A percentile compares a stretch with the other conserved stretches of the same genome.
Conservation (phyloP, 2,329 filamentous ascomycete species). For the Thielaviopsis punctulata region DNA sequence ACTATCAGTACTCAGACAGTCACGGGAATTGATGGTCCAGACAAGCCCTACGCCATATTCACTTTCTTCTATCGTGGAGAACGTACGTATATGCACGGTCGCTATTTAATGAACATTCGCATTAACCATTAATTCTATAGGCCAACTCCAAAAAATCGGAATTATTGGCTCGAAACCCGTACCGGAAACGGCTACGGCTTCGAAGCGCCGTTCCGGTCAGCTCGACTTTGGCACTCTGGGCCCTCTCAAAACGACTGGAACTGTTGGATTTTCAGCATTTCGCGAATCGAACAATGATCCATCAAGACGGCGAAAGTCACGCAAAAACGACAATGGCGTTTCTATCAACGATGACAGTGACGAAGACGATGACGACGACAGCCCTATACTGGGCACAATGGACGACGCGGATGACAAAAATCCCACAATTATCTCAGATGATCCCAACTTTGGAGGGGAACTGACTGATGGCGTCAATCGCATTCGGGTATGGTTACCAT, state of each 20-base stretch:
- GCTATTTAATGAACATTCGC: not conserved
- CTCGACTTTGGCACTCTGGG: slow-evolving; percentile 73
- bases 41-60: slow-evolving; percentile 91
- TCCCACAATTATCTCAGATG: slow-evolving; percentile 46
- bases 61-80: slow-evolving; percentile 96
- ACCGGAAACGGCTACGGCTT: slow-evolving; percentile 39
- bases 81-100: slow-evolving; percentile 39
- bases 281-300: slow-evolving; percentile 48
- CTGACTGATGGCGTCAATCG: slow-evolving; percentile 66
- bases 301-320: slow-evolving; percentile 37
- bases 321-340: slow-evolving; percentile 47
- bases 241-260: slow-evolving; percentile 71
- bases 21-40: slow-evolving; percentile 90
- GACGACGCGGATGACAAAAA: slow-evolving; percentile 47
- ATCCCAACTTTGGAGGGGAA: slow-evolving; percentile 54
- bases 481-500: slow-evolving; percentile 46
- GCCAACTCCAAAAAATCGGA: slow-evolving; percentile 93
- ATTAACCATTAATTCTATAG: slow-evolving; percentile 26
- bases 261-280: slow-evolving; percentile 79
- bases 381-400: slow-evolving; percentile 44
- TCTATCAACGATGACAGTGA: slow-evolving; percentile 57
- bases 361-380: slow-evolving; percentile 53
- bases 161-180: slow-evolving; percentile 54
- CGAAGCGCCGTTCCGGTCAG: slow-evolving; percentile 68
- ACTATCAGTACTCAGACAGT: slow-evolving; percentile 97